phyloP scores from a whole-genome alignment of 179 eudicot species.

The Corrigiola litoralis region DNA sequence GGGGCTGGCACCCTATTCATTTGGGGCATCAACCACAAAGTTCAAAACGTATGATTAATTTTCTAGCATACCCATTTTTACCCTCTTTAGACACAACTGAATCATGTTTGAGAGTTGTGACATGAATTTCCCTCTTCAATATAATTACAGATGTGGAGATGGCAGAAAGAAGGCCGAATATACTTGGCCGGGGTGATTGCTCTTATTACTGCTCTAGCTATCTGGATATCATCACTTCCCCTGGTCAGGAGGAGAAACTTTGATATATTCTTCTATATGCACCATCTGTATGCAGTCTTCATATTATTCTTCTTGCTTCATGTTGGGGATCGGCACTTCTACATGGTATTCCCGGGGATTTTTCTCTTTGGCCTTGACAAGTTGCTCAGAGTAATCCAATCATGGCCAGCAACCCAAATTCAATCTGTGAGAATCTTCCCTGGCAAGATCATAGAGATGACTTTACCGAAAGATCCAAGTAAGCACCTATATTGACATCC shows the following conservation, averaged over 20 bases:
- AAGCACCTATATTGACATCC: background rate
- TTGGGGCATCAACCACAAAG: constrained; percentile 58
- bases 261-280: constrained; percentile 67
- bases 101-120: background rate
- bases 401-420: constrained; percentile 55
- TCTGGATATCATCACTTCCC: constrained; percentile 80
- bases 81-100: background rate
- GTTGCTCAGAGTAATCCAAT: constrained; percentile 56
- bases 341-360: constrained; percentile 64
- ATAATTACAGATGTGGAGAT: constrained; percentile 64
- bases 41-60: constrained; percentile 52
- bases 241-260: constrained; percentile 65
- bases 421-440: constrained; percentile 70
- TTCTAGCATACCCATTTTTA: background rate
- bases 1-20: constrained; percentile 69
- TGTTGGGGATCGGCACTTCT: constrained; percentile 77
- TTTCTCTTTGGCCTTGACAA: constrained; percentile 72
- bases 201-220: constrained; percentile 51
- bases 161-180: constrained; percentile 72
- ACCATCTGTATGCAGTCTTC: constrained; percentile 70
- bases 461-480: constrained; percentile 78
- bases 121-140: background rate
- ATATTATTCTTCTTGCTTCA: constrained; percentile 71
- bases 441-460: constrained; percentile 56
- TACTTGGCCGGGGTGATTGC: constrained; percentile 81